phyloP scores from a whole-genome alignment of 139 green algal species.

The Chlamydomonas sphaeroides region DNA sequence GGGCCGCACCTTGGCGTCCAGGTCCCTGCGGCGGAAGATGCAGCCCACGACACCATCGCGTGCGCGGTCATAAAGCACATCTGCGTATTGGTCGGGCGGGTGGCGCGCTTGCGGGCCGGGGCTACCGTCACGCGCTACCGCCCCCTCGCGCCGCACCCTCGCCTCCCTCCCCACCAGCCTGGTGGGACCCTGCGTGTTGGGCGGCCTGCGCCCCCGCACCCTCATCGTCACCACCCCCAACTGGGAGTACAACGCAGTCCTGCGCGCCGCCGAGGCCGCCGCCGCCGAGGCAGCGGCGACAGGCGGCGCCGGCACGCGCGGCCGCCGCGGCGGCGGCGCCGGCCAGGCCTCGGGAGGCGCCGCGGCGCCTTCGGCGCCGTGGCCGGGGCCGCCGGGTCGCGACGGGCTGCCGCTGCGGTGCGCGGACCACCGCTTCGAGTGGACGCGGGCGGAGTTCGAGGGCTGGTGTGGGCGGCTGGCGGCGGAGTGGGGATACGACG shows the following conservation, averaged over 20 bases:
- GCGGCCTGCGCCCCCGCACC: constrained; percentile 55
- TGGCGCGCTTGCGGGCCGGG: too few species aligned
- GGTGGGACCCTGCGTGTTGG: constrained; percentile 58
- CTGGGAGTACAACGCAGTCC: constrained; percentile 73
- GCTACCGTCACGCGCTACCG: too few species aligned
- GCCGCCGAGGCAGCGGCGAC: not conserved
- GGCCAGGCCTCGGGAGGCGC: not conserved
- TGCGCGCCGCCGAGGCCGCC: constrained; percentile 26
- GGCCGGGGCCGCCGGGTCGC: constrained; percentile 35
- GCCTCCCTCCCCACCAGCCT: constrained; percentile 25
- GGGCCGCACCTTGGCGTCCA: too few species aligned
- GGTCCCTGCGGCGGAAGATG: too few species aligned
- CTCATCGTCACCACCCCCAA: constrained; percentile 77
- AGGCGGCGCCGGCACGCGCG: not conserved
- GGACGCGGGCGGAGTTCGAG: constrained; percentile 67
- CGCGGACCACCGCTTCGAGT: constrained; percentile 77
- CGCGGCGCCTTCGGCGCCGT: not conserved
- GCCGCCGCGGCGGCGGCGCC: not conserved
- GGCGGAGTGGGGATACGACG: constrained; percentile 52
- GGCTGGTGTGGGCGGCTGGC: constrained; percentile 50
- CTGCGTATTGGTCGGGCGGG: too few species aligned
- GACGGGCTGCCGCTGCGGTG: constrained; percentile 62
- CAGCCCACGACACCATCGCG: too few species aligned
- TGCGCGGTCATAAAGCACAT: not conserved
- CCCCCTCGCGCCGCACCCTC: not conserved